Percentiles rank a stretch among this genome's conserved stretches.
These are phyloP conservation scores for Conringia planisiliqua DNA, from an alignment of 345 rosid species.

Conservation along the genomic window DNA sequence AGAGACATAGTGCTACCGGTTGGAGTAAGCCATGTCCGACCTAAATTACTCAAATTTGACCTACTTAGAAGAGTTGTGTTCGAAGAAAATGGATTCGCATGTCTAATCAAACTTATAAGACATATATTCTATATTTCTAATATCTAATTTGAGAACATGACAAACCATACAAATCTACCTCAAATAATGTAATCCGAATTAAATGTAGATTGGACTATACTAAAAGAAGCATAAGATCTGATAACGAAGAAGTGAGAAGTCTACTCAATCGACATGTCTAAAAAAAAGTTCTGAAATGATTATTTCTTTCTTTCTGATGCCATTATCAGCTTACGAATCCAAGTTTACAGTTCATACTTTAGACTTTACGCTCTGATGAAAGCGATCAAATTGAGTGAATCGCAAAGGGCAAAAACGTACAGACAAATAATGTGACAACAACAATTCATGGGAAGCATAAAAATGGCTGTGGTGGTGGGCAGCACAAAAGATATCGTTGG, in stretches of 20 bases:
- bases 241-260: conserved; percentile 2
- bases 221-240: neutral
- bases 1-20: neutral
- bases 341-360: neutral
- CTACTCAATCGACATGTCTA: neutral
- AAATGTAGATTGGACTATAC: neutral
- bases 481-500: conserved; percentile 15
- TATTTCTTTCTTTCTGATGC: no score
- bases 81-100: neutral
- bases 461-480: conserved; percentile 29
- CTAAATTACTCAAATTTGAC: neutral
- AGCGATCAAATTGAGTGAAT: neutral
- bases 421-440: conserved; percentile 28
- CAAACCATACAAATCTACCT: neutral
- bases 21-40: neutral
- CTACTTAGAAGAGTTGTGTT: no score
- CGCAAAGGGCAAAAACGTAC: conserved; percentile 21
- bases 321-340: neutral
- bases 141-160: neutral
- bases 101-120: neutral
- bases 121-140: neutral
- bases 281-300: neutral
- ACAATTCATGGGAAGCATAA: conserved; percentile 28
- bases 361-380: neutral
- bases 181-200: no score